Conservation (phyloP, 768 basidiomycete genomes). For the Boletus vinaceobasis region DNA sequence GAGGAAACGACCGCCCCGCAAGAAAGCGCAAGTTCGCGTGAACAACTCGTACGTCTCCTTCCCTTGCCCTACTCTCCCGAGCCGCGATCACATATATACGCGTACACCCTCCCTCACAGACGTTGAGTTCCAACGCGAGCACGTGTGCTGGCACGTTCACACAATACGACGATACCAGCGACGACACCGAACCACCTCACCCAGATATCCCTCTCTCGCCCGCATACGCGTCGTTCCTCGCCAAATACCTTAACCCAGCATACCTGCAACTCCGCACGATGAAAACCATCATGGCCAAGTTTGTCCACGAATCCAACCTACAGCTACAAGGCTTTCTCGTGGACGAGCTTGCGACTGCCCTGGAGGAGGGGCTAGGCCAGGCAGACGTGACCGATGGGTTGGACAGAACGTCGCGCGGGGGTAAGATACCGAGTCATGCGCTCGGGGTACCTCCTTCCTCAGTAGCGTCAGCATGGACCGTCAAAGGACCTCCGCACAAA, state of each 20-base stretch:
- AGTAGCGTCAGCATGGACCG: conserved; percentile 56
- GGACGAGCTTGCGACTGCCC: conserved; percentile 59
- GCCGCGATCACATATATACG: conserved; percentile 3
- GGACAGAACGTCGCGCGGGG: conserved; percentile 44
- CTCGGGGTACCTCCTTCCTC: conserved; percentile 46
- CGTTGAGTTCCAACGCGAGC: conserved; percentile 50
- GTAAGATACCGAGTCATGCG: conserved; percentile 63
- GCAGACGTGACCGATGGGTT: conserved; percentile 65
- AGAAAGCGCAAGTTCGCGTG: conserved; percentile 86
- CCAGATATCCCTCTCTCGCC: conserved; percentile 53
- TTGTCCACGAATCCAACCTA: conserved; percentile 82
- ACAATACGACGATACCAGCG: conserved; percentile 41
- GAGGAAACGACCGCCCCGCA: conserved; percentile 42
- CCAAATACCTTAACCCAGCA: conserved; percentile 82
- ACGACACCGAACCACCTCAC: conserved; percentile 43
- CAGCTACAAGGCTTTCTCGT: conserved; percentile 86
- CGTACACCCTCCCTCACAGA: conserved; percentile 35
- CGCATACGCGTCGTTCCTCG: conserved; percentile 67
- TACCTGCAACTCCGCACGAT: conserved; percentile 85
- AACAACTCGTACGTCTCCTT: conserved; percentile 77
- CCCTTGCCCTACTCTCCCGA: not conserved
- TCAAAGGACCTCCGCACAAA: conserved; percentile 90
- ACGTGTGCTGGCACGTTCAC: conserved; percentile 42
- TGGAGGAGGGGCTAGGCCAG: conserved; percentile 63
- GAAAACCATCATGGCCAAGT: conserved; percentile 72